phyloP scores from a whole-genome alignment of 768 basidiomycete species.

The Tremella yokohamensis region DNA sequence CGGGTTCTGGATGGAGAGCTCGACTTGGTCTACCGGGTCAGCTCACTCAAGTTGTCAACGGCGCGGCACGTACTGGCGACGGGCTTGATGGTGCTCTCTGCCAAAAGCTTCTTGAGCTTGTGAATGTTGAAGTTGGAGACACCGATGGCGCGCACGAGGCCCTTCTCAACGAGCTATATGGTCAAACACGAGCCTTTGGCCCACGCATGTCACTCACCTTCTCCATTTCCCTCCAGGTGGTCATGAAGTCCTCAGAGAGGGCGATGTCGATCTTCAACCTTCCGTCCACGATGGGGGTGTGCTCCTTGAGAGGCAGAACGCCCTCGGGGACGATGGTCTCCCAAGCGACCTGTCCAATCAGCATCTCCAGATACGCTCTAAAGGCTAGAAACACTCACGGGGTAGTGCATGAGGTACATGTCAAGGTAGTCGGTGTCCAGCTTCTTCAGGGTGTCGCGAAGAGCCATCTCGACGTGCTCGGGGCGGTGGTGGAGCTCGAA shows the following conservation, averaged over 20 bases:
- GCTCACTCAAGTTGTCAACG: conserved; percentile 57
- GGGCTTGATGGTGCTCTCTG: conserved; percentile 31
- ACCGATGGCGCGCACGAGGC: conserved; percentile 74
- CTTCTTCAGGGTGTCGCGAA: conserved; percentile 59
- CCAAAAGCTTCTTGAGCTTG: conserved; percentile 46
- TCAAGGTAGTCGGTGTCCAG: conserved; percentile 62
- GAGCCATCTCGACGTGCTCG: conserved; percentile 63
- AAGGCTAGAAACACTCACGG: conserved; percentile 9
- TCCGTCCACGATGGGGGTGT: conserved; percentile 48
- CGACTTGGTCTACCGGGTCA: conserved; percentile 74
- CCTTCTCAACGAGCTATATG: conserved; percentile 70
- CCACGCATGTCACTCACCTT: conserved; percentile 18
- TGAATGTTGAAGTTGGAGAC: conserved; percentile 77
- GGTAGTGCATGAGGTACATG: conserved; percentile 78
- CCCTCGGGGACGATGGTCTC: conserved; percentile 32
- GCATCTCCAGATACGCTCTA: neutral
- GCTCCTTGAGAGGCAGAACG: conserved; percentile 20
- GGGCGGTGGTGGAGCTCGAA: conserved; percentile 59
- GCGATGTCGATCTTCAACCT: conserved; percentile 57
- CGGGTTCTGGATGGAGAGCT: conserved; percentile 71
- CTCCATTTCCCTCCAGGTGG: conserved; percentile 77
- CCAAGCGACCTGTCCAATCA: conserved; percentile 29
- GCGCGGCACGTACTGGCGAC: conserved; percentile 54
- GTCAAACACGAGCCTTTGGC: too few species aligned
- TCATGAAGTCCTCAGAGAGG: conserved; percentile 67